Evolutionary conservation across 139 green algal species (phyloP).

Genomic region (Picochlorum costavermella): DNA sequence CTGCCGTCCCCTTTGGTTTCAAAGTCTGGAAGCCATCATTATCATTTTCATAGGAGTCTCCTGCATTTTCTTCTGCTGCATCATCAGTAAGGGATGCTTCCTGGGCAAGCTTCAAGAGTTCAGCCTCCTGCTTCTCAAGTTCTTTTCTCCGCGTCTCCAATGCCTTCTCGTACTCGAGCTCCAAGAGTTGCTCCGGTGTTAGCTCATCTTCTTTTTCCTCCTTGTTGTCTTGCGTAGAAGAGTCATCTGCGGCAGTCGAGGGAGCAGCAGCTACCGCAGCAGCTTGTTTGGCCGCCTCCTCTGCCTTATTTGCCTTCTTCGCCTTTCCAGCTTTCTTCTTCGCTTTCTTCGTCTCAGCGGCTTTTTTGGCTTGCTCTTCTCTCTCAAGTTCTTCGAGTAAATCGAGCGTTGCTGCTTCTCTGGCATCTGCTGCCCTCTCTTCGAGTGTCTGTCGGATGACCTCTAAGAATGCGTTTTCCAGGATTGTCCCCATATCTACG

Average conservation of each 20-base stretch:
- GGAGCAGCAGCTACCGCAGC: not conserved
- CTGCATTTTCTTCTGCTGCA: not conserved
- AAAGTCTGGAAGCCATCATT: not conserved
- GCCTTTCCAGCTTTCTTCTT: conserved; percentile 31
- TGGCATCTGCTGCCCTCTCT: conserved; percentile 30
- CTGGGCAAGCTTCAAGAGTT: conserved; percentile 41
- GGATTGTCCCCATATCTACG: conserved; percentile 45
- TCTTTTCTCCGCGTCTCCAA: conserved; percentile 52
- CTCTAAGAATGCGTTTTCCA: conserved; percentile 44
- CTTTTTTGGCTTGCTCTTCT: conserved; percentile 37
- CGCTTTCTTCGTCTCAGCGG: conserved; percentile 29
- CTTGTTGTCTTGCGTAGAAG: not conserved
- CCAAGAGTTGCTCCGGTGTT: not conserved
- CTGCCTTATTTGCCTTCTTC: conserved; percentile 28
- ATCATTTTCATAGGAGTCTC: not conserved
- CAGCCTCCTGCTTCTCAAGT: conserved; percentile 44
- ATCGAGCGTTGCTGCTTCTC: conserved; percentile 44
- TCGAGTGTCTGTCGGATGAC: conserved; percentile 42
- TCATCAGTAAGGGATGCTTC: conserved; percentile 31
- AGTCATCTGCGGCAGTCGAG: not conserved
- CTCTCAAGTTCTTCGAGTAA: conserved; percentile 57
- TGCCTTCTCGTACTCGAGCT: conserved; percentile 49
- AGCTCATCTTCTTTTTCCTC: not conserved
- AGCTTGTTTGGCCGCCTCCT: conserved; percentile 9
- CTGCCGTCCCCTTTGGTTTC: not conserved